Percentiles rank a stretch among this genome's conserved stretches.
Conservation (phyloP, 306 rosid genomes). For the Calophaca sinica region DNA sequence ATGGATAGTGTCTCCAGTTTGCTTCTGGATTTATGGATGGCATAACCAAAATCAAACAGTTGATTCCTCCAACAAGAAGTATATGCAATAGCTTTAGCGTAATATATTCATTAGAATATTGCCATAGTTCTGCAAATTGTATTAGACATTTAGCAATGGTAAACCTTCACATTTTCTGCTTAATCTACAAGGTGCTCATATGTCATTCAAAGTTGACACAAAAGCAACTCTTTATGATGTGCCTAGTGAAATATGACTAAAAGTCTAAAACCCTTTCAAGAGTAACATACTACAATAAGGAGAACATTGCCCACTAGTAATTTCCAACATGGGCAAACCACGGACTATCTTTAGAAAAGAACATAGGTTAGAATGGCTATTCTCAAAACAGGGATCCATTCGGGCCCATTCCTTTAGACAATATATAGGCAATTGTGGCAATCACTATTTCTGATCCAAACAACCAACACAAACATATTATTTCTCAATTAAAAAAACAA, state of each 20-base stretch:
- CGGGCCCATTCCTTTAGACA: conserved; percentile 1
- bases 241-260: not conserved
- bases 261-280: not conserved
- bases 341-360: conserved; percentile 10
- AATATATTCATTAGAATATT: conserved; percentile 17
- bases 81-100: conserved; percentile 30
- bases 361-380: conserved; percentile 9
- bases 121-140: conserved; percentile 13
- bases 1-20: conserved; percentile 30
- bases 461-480: conserved; percentile 9
- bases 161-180: conserved; percentile 11
- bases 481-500: conserved; percentile 17
- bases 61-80: conserved; percentile 41
- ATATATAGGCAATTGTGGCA: conserved; percentile 10
- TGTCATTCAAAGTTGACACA: conserved; percentile 28
- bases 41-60: conserved; percentile 21
- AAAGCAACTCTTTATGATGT: conserved; percentile 1
- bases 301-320: conserved; percentile 22
- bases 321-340: conserved; percentile 15
- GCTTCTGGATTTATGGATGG: conserved; percentile 32
- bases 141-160: not conserved
- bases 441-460: conserved; percentile 27
- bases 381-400: not conserved
- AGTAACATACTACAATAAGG: not conserved
- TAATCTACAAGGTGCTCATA: not conserved